Conservation (phyloP, 1,284 basidiomycete species). For the Heterobasidion occidentale region DNA sequence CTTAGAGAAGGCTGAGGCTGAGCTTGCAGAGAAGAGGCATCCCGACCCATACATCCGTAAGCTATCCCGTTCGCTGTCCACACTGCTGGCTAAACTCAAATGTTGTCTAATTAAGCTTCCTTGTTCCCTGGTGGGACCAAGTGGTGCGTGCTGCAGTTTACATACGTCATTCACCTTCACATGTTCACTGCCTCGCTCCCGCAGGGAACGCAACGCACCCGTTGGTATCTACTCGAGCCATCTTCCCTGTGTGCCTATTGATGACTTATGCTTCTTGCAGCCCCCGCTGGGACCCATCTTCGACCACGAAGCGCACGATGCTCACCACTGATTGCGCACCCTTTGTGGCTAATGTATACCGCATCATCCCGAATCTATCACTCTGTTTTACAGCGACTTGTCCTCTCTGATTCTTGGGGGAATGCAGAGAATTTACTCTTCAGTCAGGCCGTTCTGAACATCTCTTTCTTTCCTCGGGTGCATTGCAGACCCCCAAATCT, state of each 20-base stretch:
- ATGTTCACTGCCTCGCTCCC: constrained; percentile 12
- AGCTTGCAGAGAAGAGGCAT: constrained; percentile 62
- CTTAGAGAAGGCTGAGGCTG: constrained; percentile 76
- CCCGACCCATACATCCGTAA: constrained; percentile 90
- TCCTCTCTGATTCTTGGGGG: too few relatives aligned
- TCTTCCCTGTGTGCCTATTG: too few relatives aligned
- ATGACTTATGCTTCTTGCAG: constrained; percentile 19
- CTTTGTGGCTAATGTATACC: neutral
- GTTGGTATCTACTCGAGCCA: constrained; percentile 29
- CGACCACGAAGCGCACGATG: constrained; percentile 32
- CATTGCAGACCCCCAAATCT: too few relatives aligned
- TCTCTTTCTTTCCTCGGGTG: too few relatives aligned
- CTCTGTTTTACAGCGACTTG: neutral
- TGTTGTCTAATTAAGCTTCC: constrained; percentile 40
- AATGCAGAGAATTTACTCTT: too few relatives aligned
- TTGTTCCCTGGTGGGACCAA: constrained; percentile 80
- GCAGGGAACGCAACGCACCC: constrained; percentile 68
- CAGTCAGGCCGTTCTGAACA: too few relatives aligned
- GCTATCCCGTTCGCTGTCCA: constrained; percentile 13
- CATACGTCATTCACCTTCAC: neutral
- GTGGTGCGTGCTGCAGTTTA: constrained; percentile 52
- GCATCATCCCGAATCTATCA: neutral
- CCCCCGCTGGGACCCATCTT: constrained; percentile 45
- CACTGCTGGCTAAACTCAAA: neutral
- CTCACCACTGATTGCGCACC: neutral